Base-by-base conservation (phyloP, 2,329 filamentous ascomycete genomes). In the Drechslera avenae region DNA sequence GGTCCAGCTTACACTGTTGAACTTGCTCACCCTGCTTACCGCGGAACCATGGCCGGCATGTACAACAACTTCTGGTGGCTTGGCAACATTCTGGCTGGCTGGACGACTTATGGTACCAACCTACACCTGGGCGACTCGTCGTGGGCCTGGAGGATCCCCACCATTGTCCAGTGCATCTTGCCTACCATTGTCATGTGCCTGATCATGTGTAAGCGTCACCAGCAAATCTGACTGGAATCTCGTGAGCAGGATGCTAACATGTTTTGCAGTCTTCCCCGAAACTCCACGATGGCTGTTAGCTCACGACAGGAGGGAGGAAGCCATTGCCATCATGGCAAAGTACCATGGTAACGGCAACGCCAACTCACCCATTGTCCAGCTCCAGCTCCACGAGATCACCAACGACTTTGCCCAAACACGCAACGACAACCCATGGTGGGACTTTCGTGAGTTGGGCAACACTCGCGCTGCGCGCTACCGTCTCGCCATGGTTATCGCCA, bases 1-100 rank as follows among this genome's bases (percentile, higher is more conserved):
- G 81, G 78, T 1, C 83, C 83, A 3, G 78, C 81, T n/a, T 85
- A 84, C 56, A 79, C 79, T 8, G 80, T 84, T 40, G 84, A 87
- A 63, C 71, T 86, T 31, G 79, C 82, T 2, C 84, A 86, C 59
- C 84, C 85, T 1, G 79, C 79, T 3, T 84, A 83, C 63, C 78
- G 85, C 56, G 84, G 83, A 26, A 78, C 81, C 16, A 79, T 85
- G 71, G 83, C 83, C 3, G 85, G 82, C 18, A 77, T 86, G 63
- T 83, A 78, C 60, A 80, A 80, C 57, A 74, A 71, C 52, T 73
- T 74, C 56, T 75, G 72, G 71, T 75, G 71, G 66, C 34, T 75
- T 2, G 83, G 81, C 3, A 81, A 80, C 48, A 82, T 83, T 41
- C 52, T 82, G 2, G 80, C 81, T n/a, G 78, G 78, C 2, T 82